These are phyloP conservation scores for Collybiopsis confluens DNA, from an alignment of 768 basidiomycete species.

Conservation along the genomic window DNA sequence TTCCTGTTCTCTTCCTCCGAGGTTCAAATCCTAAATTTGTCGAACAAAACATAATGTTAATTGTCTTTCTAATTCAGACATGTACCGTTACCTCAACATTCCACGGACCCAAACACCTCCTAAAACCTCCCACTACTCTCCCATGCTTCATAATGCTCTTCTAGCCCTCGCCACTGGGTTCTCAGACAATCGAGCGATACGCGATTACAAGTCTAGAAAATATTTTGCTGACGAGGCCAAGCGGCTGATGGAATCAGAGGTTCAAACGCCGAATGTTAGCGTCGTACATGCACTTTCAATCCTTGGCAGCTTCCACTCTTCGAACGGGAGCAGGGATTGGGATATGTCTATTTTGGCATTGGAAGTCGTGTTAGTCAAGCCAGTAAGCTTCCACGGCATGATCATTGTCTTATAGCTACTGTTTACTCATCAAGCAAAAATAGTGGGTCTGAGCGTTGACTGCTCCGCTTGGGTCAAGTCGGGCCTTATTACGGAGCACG, in stretches of 20 bases:
- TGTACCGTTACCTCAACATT: constrained; percentile 30
- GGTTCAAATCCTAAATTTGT: no score
- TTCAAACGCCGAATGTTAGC: constrained; percentile 16
- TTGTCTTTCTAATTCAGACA: no score
- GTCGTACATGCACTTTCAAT: constrained; percentile 18
- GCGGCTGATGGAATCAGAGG: constrained; percentile 13
- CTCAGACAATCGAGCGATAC: constrained; percentile 15
- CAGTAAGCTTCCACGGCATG: constrained; percentile 21
- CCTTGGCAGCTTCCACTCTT: constrained; percentile 15
- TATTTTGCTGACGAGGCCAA: constrained; percentile 14
- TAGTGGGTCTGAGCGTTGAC: constrained; percentile 37
- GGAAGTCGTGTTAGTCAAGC: constrained; percentile 35
- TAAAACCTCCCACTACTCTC: constrained; percentile 41
- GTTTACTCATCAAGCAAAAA: neutral
- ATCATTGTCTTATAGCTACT: neutral
- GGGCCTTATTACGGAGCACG: constrained; percentile 29
- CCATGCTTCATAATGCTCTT: constrained; percentile 49
- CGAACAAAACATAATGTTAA: no score
- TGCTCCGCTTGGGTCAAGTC: constrained; percentile 32
- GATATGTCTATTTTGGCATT: constrained; percentile 19
- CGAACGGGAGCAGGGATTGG: constrained; percentile 15
- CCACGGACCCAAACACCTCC: constrained; percentile 20
- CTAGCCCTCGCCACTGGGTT: constrained; percentile 20
- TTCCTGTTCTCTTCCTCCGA: constrained; percentile 34
- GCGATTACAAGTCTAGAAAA: constrained; percentile 11